A percentile compares a stretch with the other conserved stretches of the same genome.
Conservation (phyloP, 2,329 filamentous ascomycete genomes). For the Sordariomycetes sp. region DNA sequence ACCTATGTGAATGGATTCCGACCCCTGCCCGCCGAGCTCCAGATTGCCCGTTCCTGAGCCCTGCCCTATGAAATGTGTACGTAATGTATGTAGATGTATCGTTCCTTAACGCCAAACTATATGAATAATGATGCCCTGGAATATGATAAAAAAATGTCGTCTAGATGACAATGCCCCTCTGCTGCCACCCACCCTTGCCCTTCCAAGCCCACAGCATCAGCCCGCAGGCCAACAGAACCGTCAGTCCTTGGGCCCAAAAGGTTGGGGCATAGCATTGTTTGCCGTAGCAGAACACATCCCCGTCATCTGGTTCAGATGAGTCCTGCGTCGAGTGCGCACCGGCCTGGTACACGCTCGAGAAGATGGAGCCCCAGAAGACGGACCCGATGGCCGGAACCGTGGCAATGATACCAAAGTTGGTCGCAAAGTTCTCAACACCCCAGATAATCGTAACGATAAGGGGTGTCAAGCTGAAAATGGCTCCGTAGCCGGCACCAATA, state of each 20-base stretch:
- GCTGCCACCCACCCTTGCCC: constrained; percentile 65
- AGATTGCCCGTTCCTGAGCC: too few relatives aligned
- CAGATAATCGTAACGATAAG: constrained; percentile 96
- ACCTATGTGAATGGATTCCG: too few relatives aligned
- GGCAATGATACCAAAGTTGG: constrained; percentile 93
- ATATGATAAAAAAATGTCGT: too few relatives aligned
- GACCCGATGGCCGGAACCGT: constrained; percentile 85
- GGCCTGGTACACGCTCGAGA: constrained; percentile 69
- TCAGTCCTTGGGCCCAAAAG: constrained; percentile 79
- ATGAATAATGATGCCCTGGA: background rate
- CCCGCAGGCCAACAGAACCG: constrained; percentile 67
- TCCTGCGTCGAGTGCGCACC: constrained; percentile 35
- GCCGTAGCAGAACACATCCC: constrained; percentile 67
- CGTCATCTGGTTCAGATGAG: constrained; percentile 21
- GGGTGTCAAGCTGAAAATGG: constrained; percentile 79
- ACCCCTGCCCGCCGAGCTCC: too few relatives aligned
- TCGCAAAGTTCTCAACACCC: constrained; percentile 98
- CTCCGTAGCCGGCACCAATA: constrained; percentile 87
- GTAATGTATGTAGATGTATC: constrained; percentile 1
- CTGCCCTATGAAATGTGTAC: too few relatives aligned
- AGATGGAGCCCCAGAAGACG: constrained; percentile 85
- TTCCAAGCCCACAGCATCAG: constrained; percentile 76
- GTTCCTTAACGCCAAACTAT: constrained; percentile 1
- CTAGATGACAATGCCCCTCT: constrained; percentile 61
- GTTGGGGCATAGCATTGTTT: constrained; percentile 69